Evolutionary conservation across 768 basidiomycete genomes (phyloP).

Genomic region (Podaxis sp.): DNA sequence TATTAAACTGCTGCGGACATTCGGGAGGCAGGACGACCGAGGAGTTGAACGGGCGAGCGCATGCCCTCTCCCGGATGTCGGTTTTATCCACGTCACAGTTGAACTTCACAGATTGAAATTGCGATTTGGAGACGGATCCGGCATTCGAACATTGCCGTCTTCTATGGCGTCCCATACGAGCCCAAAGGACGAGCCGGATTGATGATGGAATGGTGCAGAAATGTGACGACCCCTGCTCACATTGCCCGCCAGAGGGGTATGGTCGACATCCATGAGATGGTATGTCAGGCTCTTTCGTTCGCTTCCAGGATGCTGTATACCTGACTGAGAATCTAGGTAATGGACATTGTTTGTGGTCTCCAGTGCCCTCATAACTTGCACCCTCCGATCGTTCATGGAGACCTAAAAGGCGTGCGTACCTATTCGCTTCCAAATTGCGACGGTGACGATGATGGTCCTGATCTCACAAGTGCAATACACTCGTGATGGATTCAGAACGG

Average conservation of each 20-base stretch:
- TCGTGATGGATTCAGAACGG: slow-evolving; percentile 31
- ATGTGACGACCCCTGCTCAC: slow-evolving; percentile 24
- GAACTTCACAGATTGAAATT: slow-evolving; percentile 34
- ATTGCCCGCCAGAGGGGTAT: slow-evolving; percentile 16
- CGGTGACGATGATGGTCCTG: not conserved
- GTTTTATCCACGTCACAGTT: not conserved
- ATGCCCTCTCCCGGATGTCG: not conserved
- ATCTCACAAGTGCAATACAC: slow-evolving; percentile 31
- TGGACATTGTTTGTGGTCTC: slow-evolving; percentile 35
- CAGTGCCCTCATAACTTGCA: slow-evolving; percentile 35
- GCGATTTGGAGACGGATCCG: slow-evolving; percentile 37
- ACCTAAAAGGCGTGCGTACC: slow-evolving; percentile 38
- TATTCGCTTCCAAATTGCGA: not conserved
- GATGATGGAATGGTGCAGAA: slow-evolving; percentile 40
- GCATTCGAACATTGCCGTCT: slow-evolving; percentile 39
- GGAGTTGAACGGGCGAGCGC: slow-evolving; percentile 20
- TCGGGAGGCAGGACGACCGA: slow-evolving; percentile 16
- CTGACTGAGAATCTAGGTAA: slow-evolving; percentile 24
- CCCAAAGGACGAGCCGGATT: slow-evolving; percentile 30
- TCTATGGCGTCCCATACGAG: slow-evolving; percentile 39
- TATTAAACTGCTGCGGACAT: slow-evolving; percentile 24
- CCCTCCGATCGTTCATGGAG: slow-evolving; percentile 41
- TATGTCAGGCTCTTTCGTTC: slow-evolving; percentile 2
- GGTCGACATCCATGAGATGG: slow-evolving; percentile 19
- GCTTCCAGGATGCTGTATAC: not conserved